Conservation (phyloP, 2,329 filamentous ascomycete genomes). For the Fusarium xylarioides region DNA sequence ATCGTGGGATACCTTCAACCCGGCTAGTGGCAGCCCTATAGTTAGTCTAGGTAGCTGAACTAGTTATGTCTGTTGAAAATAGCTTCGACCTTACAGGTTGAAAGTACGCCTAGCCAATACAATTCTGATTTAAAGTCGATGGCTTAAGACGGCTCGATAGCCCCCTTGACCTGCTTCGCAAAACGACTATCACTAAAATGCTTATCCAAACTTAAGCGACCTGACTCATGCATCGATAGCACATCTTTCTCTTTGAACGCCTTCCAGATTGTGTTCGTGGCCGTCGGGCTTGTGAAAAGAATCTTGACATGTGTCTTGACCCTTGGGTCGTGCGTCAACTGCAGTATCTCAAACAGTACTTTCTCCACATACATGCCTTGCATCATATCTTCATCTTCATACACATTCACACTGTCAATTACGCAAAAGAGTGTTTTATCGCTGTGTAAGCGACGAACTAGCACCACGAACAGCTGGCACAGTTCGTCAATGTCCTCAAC, state of each 20-base stretch:
- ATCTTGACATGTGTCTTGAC: background rate
- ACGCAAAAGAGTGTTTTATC: background rate
- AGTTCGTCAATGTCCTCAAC: background rate
- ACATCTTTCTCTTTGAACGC: background rate
- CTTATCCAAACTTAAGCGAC: background rate
- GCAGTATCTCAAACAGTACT: background rate
- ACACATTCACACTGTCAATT: background rate
- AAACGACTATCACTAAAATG: background rate
- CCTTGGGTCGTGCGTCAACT: background rate
- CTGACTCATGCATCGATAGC: background rate
- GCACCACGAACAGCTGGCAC: accelerated
- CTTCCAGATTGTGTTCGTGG: background rate
- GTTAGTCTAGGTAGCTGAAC: background rate
- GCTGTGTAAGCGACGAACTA: background rate
- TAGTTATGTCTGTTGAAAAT: background rate
- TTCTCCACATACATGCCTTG: background rate
- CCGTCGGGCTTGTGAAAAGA: background rate
- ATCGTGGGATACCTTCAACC: background rate
- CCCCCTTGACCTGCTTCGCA: background rate
- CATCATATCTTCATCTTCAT: background rate
- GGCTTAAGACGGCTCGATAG: background rate
- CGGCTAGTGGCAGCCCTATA: accelerated
- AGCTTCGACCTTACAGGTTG: too few species aligned
- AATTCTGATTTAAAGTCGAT: too few species aligned
- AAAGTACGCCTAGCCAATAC: background rate